phyloP scores from a whole-genome alignment of 768 basidiomycete species.

The Tricholomella constricta region DNA sequence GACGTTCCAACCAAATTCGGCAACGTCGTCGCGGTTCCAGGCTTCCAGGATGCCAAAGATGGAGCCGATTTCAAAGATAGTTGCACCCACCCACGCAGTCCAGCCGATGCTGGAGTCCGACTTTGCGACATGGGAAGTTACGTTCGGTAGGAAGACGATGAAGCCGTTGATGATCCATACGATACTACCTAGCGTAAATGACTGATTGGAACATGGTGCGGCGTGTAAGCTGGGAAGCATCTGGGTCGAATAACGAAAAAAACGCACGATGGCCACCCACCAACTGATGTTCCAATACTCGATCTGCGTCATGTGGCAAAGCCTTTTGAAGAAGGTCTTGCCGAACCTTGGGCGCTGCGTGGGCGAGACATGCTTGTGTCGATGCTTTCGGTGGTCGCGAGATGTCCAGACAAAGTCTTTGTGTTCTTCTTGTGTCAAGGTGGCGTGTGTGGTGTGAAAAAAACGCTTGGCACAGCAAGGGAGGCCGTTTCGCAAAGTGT shows the following conservation, averaged over 20 bases:
- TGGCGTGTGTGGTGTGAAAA: slow-evolving; percentile 39
- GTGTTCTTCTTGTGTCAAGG: slow-evolving; percentile 19
- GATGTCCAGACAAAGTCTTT: slow-evolving; percentile 38
- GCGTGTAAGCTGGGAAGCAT: neutral
- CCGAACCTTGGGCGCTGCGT: slow-evolving; percentile 20
- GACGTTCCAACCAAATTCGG: slow-evolving; percentile 39
- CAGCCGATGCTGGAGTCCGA: slow-evolving; percentile 40
- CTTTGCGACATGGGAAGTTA: slow-evolving; percentile 28
- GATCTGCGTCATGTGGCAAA: slow-evolving; percentile 32
- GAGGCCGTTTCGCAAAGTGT: slow-evolving; percentile 23
- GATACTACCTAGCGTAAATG: slow-evolving; percentile 44
- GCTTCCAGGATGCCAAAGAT: slow-evolving; percentile 57
- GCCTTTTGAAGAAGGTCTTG: slow-evolving; percentile 14
- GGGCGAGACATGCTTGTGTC: slow-evolving; percentile 30
- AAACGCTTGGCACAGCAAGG: slow-evolving; percentile 23
- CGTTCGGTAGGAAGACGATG: slow-evolving; percentile 50
- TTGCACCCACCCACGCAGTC: slow-evolving; percentile 58
- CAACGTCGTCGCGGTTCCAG: slow-evolving; percentile 46
- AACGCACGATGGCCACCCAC: slow-evolving; percentile 42
- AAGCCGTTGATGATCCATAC: slow-evolving; percentile 63
- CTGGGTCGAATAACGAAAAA: neutral
- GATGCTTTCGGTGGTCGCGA: slow-evolving; percentile 38
- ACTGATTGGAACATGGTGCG: slow-evolving; percentile 16
- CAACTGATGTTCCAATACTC: slow-evolving; percentile 49
- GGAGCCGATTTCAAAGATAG: slow-evolving; percentile 60